phyloP scores from a whole-genome alignment of 257 asterid species.

The Euphrasia confusa region DNA sequence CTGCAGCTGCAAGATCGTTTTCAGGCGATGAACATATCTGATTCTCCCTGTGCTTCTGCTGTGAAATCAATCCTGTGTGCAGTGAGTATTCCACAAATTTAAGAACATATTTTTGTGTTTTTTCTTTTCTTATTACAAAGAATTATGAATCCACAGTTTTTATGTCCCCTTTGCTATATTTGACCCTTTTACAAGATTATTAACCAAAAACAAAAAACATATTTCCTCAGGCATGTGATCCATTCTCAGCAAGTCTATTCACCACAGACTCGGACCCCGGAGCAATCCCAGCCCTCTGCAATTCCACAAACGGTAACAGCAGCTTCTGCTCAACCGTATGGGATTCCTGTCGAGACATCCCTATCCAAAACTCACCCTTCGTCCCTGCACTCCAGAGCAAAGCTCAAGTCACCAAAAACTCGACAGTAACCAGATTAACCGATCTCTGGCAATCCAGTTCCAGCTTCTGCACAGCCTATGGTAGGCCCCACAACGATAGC shows the following conservation, averaged over 20 bases:
- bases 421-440: slow-evolving; percentile 44
- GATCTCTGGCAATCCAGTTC: slow-evolving; percentile 80
- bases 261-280: slow-evolving; percentile 35
- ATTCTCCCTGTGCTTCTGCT: slow-evolving; percentile 62
- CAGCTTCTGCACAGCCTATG: slow-evolving; percentile 70
- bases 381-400: slow-evolving; percentile 69
- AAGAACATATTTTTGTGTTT: no score
- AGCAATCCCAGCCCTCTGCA: slow-evolving; percentile 71
- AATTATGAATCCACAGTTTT: no score
- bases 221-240: slow-evolving; percentile 62
- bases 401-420: slow-evolving; percentile 42
- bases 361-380: slow-evolving; percentile 69
- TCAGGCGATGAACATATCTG: slow-evolving; percentile 63
- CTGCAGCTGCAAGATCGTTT: slow-evolving; percentile 48
- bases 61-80: slow-evolving; percentile 81
- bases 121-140: no score
- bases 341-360: slow-evolving; percentile 58
- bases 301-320: slow-evolving; percentile 36
- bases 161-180: no score
- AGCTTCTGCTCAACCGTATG: slow-evolving; percentile 72
- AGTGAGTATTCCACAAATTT: slow-evolving; percentile 39
- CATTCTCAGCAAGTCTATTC: slow-evolving; percentile 76
- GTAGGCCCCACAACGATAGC: slow-evolving; percentile 36
- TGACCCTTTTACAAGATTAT: no score
- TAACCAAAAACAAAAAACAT: no score